Evolutionary conservation across 331 rosid species (phyloP), one percentile per base, ranked within the genome.

Genomic region (Dryas integrifolia): DNA sequence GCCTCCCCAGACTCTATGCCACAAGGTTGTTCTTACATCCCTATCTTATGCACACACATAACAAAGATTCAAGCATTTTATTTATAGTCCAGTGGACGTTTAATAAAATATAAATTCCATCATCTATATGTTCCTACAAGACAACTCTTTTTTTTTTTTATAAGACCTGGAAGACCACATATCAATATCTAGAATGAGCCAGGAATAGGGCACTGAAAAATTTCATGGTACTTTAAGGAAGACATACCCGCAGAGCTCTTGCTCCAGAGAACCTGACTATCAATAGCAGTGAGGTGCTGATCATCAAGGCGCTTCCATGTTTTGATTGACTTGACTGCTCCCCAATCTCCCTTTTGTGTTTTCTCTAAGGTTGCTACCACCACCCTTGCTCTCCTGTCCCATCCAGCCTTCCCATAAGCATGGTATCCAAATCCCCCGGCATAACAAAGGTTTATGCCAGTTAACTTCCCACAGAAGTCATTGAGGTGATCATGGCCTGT

Each of bases 281-380:
- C 92, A 3, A 88, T 83, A 52, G 85, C 51, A 43, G 90, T 86
- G 80, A 91, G 88, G 78, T 80, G 83, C 18, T 75, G 58, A 74
- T 92, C 92, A 57, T 92, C 96, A 13, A 88, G 92, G 66, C 97
- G 90, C 56, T 92, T 92, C 96, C 97, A 88, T n/a, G 98, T 87
- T 82, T 58, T 84, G 87, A 92, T 87, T 7, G 97, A 87, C 59
- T 88, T 88, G 50, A 88, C 93, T 26, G 74, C 81, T 64, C 86
- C 92, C 96, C 96, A 92, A 30, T 53, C 76, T 13, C 88, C 90
- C 7, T 67, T 74, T 5, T 39, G 62, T 3, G 85, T 76, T 72
- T 82, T 90, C 83, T 92, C 93, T 80, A 92, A 79, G 79, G 63
- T 79, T 49, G 85, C 97, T 30, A 66, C 83, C 65, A 92, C 92